These are phyloP conservation scores for Ensete glaucum DNA, from an alignment of 176 grass and related monocot genomes.

Conservation along the genomic window DNA sequence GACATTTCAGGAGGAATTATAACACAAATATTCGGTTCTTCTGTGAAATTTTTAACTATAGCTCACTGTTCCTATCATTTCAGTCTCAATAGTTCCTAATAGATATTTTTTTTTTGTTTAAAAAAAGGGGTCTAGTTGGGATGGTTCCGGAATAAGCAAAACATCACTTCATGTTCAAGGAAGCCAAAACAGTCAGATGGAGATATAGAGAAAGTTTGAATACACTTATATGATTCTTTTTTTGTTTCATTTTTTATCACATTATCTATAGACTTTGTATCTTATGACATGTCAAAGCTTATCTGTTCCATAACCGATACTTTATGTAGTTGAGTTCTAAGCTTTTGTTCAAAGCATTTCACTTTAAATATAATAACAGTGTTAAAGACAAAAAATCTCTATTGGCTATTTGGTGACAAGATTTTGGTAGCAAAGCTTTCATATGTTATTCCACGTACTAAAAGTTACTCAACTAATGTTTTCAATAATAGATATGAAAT, in stretches of 20 bases:
- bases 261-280: no score
- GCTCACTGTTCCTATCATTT: no score
- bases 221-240: conserved; percentile 62
- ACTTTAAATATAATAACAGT: conserved; percentile 26
- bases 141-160: conserved; percentile 55
- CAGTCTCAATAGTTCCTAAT: no score
- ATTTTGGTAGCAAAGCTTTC: conserved; percentile 20
- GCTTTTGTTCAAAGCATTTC: conserved; percentile 86
- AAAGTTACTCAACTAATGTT: conserved; percentile 59
- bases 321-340: no score
- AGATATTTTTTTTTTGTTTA: neutral
- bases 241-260: no score
- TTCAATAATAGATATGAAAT: conserved; percentile 65
- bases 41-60: no score
- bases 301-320: no score
- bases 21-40: no score
- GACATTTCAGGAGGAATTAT: no score
- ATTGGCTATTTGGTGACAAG: conserved; percentile 23
- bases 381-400: conserved; percentile 17
- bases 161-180: conserved; percentile 82
- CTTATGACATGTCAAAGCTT: no score
- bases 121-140: neutral
- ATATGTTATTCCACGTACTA: conserved; percentile 22
- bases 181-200: conserved; percentile 82
- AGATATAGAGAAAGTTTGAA: conserved; percentile 57